Evolutionary conservation across 768 basidiomycete species (phyloP), one percentile per base, ranked within the genome.

Genomic region (Boletus pseudo-olivaceus): DNA sequence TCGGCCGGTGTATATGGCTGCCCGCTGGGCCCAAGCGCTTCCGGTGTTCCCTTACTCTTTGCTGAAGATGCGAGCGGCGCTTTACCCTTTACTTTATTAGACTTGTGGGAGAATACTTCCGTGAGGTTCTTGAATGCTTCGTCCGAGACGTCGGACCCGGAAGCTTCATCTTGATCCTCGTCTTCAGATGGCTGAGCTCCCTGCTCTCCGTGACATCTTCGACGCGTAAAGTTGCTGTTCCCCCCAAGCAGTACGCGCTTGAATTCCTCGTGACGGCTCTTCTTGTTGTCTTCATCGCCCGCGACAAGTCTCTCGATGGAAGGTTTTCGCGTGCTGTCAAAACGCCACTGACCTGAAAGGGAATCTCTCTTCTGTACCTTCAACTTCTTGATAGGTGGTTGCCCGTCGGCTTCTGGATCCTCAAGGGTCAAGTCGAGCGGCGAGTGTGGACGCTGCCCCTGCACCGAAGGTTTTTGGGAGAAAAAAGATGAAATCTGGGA

Each of bases 1-100:
- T 94, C 92, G 23, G 93, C 66, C 2, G 88, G 87, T 2, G 91
- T 93, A 58, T 85, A 93, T 10, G 83, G 47, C 65, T 85, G 65
- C 0, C 89, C 90, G 55, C 82, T 80, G 1, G 88, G 86, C 2
- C 90, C 90, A 23, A 86, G 56, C 9, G 35, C 54, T 54, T 77
- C 78, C 29, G 71, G 70, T 4, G 54, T 60, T 51, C 72, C 74
- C 60, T 76, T 80, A 23, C 50, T 54, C 53, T 57, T 68, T 12
- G 39, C 59, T 17, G 47, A 66, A 41, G 44, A 57, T 55, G 66
- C 69, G 39, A 58, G 56, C 38, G 60, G 72, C 47, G 65, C 53
- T 54, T 75, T 79, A 51, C 61, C 64, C 62, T 74, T 78, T 19
- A 56, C 59, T 48, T 75, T 76, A n/a, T 32, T 46, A 11, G 61